These are phyloP conservation scores for Populus nigra DNA, from an alignment of 345 rosid species.

Conservation along the genomic window DNA sequence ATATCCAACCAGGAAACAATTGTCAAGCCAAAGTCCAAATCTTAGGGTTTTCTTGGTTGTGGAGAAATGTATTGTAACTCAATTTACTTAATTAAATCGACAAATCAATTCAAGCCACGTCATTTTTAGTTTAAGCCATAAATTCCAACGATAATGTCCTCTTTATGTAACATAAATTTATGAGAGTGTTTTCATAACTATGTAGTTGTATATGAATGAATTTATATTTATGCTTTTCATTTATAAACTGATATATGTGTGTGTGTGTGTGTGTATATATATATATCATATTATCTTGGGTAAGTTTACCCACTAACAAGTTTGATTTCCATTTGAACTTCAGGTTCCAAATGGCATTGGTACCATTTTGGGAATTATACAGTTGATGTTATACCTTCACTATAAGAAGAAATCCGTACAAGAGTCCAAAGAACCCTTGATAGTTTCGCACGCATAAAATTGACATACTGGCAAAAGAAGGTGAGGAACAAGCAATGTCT, in stretches of 20 bases:
- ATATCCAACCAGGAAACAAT: too few species aligned
- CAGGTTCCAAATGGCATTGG: constrained; percentile 93
- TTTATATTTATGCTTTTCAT: neutral
- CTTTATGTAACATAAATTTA: neutral
- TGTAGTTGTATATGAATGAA: neutral
- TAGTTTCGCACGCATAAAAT: constrained; percentile 42
- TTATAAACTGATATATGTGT: too few species aligned
- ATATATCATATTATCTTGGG: too few species aligned
- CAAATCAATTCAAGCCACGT: too few species aligned
- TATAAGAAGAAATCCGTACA: constrained; percentile 37
- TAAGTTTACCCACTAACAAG: neutral
- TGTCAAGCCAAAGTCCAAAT: too few species aligned
- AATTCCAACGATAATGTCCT: neutral
- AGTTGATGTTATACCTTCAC: constrained; percentile 59
- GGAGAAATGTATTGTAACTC: too few species aligned
- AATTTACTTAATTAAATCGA: too few species aligned
- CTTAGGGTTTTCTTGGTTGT: too few species aligned
- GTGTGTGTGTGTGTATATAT: too few species aligned
- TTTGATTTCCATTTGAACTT: constrained; percentile 14
- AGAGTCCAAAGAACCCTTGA: constrained; percentile 54
- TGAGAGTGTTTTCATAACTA: neutral
- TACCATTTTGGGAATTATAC: constrained; percentile 65
- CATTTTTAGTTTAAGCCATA: too few species aligned
- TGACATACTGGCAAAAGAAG: neutral
- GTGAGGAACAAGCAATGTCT: neutral